Percentiles rank a stretch among this genome's conserved stretches.
Conservation (phyloP, 2,329 filamentous ascomycete species). For the Kalmusia sp. region DNA sequence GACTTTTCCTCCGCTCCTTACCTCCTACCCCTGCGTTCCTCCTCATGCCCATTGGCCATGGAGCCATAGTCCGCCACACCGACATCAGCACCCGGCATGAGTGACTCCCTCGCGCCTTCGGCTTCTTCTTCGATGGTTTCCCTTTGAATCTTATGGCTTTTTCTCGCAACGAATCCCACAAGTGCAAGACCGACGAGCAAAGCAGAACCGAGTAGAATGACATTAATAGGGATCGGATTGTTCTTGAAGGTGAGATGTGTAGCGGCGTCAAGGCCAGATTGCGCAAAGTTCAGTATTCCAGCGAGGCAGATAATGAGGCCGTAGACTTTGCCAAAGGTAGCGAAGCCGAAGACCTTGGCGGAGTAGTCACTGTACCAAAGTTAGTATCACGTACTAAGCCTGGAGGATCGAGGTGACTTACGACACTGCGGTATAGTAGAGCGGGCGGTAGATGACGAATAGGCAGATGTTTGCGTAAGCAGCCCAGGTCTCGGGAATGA, state of each 20-base stretch:
- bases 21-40: conserved; percentile 23
- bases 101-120: conserved; percentile 40
- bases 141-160: conserved; percentile 52
- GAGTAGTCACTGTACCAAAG: conserved; percentile 69
- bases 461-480: conserved; percentile 79
- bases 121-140: conserved; percentile 47
- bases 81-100: conserved; percentile 42
- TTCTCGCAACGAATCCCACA: conserved; percentile 69
- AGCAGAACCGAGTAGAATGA: conserved; percentile 68
- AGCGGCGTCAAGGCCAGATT: conserved; percentile 79
- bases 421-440: conserved; percentile 90
- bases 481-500: conserved; percentile 73
- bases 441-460: conserved; percentile 84
- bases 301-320: conserved; percentile 87
- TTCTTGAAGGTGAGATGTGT: conserved; percentile 76
- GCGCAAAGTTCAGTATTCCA: conserved; percentile 82
- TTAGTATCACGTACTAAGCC: background rate
- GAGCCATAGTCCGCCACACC: conserved; percentile 29
- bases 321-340: conserved; percentile 93
- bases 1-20: no score
- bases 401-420: conserved; percentile 40
- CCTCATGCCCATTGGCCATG: conserved; percentile 20
- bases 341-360: conserved; percentile 90
- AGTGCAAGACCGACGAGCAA: conserved; percentile 69
- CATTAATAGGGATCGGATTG: conserved; percentile 79